Evolutionary conservation across 2,329 filamentous ascomycete species (phyloP), one percentile per base, ranked within the genome.

Genomic region (Trichoderma brevicompactum): DNA sequence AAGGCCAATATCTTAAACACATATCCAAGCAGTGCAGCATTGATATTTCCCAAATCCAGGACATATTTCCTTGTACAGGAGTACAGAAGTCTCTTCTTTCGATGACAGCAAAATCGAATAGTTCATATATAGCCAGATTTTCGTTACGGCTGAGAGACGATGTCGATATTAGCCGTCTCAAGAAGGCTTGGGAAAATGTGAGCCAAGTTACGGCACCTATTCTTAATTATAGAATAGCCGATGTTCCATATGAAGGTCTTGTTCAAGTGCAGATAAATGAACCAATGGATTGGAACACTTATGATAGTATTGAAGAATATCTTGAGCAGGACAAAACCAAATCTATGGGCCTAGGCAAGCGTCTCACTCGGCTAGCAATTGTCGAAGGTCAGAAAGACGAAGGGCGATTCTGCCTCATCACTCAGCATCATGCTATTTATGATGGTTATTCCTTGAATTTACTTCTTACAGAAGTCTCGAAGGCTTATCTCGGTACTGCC

Each of bases 361-460:
- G 40, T 23, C 62, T 65, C 7, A 65, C 43, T 23, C 41, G 62
- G 34, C 40, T 65, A 9, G 62, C 52, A 32, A 49, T 65, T 58
- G 19, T 65, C 23, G n/a, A 41, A 58, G 52, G 52, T 10, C 52
- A 34, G 10, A 34, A 38, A 40, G 9, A 36, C n/a, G n/a, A 54
- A 34, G 52, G 17, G 44, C 32, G 43, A n/a, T n/a, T 54, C 17
- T 65, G 50, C 32, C 32, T 65, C 32, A 23, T 58, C 34, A 65
- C 62, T 17, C 50, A 58, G 13, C 62, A 65, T 41, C 62, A 65
- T 28, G 62, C 62, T 15, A 50, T 65, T 23, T 65, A 59, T 13
- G 62, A 65, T 48, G 62, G 62, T 7, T 58, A 50, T 41, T 65
- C 62, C 13, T 36, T 58, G 38, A 17, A 58, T 23, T n/a, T 65